Conservation (phyloP, 1,284 basidiomycete species). For the Ustanciosporium gigantosporum region DNA sequence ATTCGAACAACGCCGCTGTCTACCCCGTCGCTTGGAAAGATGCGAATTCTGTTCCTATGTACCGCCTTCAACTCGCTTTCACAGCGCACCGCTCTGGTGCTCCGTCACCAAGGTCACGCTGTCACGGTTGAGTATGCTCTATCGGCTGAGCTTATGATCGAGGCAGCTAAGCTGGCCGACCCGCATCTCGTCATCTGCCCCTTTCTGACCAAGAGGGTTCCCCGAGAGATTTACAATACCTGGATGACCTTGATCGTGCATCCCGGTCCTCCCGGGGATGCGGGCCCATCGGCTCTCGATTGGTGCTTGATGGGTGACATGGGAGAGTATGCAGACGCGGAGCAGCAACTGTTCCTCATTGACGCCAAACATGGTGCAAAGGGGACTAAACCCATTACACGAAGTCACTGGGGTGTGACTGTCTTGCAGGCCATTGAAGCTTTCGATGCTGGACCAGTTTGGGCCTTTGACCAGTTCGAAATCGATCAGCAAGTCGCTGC, state of each 20-base stretch:
- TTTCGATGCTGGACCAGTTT: slow-evolving; percentile 64
- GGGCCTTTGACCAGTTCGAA: slow-evolving; percentile 64
- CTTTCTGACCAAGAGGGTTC: slow-evolving; percentile 64
- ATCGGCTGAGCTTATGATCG: slow-evolving; percentile 62
- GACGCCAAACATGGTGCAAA: slow-evolving; percentile 33
- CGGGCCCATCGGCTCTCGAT: slow-evolving; percentile 64
- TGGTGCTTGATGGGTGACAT: slow-evolving; percentile 64
- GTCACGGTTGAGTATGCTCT: slow-evolving; percentile 63
- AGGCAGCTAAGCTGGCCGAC: slow-evolving; percentile 58
- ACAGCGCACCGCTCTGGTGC: slow-evolving; percentile 56
- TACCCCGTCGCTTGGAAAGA: no score
- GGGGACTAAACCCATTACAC: slow-evolving; percentile 26
- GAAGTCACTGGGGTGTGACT: slow-evolving; percentile 63
- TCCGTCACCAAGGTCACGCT: slow-evolving; percentile 58
- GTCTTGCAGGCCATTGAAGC: slow-evolving; percentile 64
- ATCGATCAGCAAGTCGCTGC: slow-evolving; percentile 37
- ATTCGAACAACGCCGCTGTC: no score
- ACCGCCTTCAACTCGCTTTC: slow-evolving; percentile 63
- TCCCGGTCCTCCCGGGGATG: slow-evolving; percentile 64
- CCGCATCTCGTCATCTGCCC: slow-evolving; percentile 64
- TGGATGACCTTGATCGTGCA: slow-evolving; percentile 64
- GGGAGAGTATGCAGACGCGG: slow-evolving; percentile 55
- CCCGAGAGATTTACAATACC: slow-evolving; percentile 61
- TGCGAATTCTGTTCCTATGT: slow-evolving; percentile 62
- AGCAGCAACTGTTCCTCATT: slow-evolving; percentile 57